Evolutionary conservation across 2,329 filamentous ascomycete genomes (phyloP), one percentile per base, ranked within the genome.

Genomic region (Penicillium rolfsii): DNA sequence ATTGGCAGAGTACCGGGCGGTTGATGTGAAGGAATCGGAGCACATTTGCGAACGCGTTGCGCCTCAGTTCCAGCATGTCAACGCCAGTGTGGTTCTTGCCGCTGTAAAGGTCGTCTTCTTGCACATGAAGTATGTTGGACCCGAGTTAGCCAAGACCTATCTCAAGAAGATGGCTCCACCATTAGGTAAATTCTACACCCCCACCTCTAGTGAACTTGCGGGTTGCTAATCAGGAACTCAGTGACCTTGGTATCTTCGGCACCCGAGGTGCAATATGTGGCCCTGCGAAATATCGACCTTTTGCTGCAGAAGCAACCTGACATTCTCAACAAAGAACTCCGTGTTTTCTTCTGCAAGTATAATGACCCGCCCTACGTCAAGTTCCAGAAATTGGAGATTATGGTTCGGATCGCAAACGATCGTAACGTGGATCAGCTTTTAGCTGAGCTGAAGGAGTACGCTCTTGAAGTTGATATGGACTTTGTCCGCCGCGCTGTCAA

Each of bases 301-400:
- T 84, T 99, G 5, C 84, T 99, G 28, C 95, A 99, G 77, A 95
- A 96, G 69, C 94, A 97, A 77, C 93, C 95, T 11, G 93, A 97
- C 68, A 97, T 99, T 58, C 84, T 99, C 9, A 96, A 91, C 83
- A 98, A 98, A 77, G 95, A 99, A 77, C 87, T 99, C 72, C 88
- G 95, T 48, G 95, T 99, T 8, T 99, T 99, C 81, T 99, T 99
- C 81, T 99, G 95, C 89, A 99, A 99, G 80, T 99, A 99, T 82
- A 98, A 98, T 75, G 95, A 99, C 70, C 94, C 95, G 1, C 93
- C 93, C 24, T 99, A 99, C 75, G 89, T 99, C 71, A 99, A 99
- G 78, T 87, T 99, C 62, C 91, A 97, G 74, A 99, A 99, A 75
- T 86, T 99, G 53, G 95, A 99, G 75, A 98, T 98, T 65, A 98